Conservation (phyloP, 371 early-diverging fungal genomes). For the Mucor mucedo region DNA sequence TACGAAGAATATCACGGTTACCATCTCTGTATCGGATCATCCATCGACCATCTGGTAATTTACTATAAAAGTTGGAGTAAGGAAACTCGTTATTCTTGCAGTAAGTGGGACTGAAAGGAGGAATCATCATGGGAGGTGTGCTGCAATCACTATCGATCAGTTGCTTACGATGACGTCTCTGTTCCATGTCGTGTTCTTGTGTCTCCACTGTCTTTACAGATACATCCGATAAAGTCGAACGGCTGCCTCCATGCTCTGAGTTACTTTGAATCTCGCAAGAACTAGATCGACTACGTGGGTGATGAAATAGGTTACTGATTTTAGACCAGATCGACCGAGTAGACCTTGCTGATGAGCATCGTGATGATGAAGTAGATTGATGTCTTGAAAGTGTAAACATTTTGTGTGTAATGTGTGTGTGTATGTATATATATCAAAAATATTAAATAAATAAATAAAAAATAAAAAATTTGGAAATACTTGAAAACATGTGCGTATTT, state of each 20-base stretch:
- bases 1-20: slow-evolving; percentile 49
- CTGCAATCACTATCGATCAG: slow-evolving; percentile 16
- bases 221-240: slow-evolving; percentile 22
- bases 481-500: slow-evolving; percentile 5
- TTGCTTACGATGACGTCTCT: slow-evolving; percentile 31
- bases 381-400: slow-evolving; percentile 14
- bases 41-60: slow-evolving; percentile 52
- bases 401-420: background rate
- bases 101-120: slow-evolving; percentile 56
- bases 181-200: slow-evolving; percentile 5
- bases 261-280: slow-evolving; percentile 9
- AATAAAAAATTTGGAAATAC: slow-evolving; percentile 7
- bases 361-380: slow-evolving; percentile 11
- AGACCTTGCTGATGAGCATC: slow-evolving; percentile 22
- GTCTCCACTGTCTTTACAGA: slow-evolving; percentile 19
- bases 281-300: slow-evolving; percentile 1
- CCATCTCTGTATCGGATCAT: slow-evolving; percentile 55
- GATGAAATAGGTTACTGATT: slow-evolving; percentile 21
- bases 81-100: slow-evolving; percentile 49
- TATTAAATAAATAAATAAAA: background rate
- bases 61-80: slow-evolving; percentile 55
- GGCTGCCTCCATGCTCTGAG: slow-evolving; percentile 17
- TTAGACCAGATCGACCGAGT: slow-evolving; percentile 26
- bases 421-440: background rate
- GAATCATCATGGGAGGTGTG: slow-evolving; percentile 31